phyloP scores from a whole-genome alignment of 1,284 basidiomycete genomes.

The Termitomyces sp. region DNA sequence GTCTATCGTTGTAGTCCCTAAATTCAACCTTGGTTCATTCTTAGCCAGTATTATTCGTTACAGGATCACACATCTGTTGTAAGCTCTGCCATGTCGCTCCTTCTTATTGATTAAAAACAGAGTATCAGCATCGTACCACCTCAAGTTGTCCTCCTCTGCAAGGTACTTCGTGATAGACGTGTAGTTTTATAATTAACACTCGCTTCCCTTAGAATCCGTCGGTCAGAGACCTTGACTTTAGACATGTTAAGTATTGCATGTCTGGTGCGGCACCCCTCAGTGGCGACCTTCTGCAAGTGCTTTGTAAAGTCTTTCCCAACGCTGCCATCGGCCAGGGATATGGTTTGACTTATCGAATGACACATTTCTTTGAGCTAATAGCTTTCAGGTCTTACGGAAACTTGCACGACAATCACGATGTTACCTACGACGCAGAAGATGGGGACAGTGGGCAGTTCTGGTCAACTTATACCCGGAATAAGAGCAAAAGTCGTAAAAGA shows the following conservation, averaged over 20 bases:
- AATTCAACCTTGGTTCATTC: constrained; percentile 38
- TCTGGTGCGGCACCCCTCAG: constrained; percentile 43
- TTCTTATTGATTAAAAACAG: not conserved
- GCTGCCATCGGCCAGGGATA: constrained; percentile 44
- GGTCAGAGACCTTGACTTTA: constrained; percentile 31
- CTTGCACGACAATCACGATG: constrained; percentile 33
- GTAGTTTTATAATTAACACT: not conserved
- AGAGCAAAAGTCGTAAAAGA: constrained; percentile 51
- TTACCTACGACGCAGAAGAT: constrained; percentile 43
- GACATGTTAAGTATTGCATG: constrained; percentile 37
- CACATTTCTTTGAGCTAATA: constrained; percentile 2
- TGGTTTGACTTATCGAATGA: constrained; percentile 23
- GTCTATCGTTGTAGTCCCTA: constrained; percentile 39
- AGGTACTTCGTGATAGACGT: constrained; percentile 25
- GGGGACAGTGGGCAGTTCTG: constrained; percentile 52
- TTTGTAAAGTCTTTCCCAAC: constrained; percentile 35
- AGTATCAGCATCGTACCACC: constrained; percentile 39
- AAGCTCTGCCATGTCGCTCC: constrained; percentile 9
- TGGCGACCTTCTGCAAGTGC: constrained; percentile 33
- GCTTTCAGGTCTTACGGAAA: constrained; percentile 38
- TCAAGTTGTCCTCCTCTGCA: constrained; percentile 43
- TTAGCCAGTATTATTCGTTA: constrained; percentile 34
- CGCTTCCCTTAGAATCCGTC: constrained; percentile 28
- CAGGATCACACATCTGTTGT: constrained; percentile 37
- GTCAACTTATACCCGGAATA: constrained; percentile 51